A percentile compares a stretch with the other conserved stretches of the same genome.
These are phyloP conservation scores for Crithidia brevicula DNA, from an alignment of 208 protist genomes.

Conservation along the genomic window DNA sequence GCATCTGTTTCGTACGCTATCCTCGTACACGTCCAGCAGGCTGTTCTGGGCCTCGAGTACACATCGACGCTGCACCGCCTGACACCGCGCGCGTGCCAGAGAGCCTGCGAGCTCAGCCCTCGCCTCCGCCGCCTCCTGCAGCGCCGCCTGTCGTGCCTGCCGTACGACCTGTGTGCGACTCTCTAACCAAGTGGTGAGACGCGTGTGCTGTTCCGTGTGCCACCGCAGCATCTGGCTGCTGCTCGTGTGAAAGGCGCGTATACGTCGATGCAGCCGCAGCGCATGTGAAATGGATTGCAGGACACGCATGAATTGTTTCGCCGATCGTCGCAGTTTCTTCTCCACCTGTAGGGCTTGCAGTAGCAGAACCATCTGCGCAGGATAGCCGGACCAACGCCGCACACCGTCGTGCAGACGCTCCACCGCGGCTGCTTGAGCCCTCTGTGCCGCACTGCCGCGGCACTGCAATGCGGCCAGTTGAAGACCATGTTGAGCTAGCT, in stretches of 20 bases:
- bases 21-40: conserved; percentile 3
- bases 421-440: conserved; percentile 20
- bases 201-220: not conserved
- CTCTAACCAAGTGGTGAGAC: no score
- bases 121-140: not conserved
- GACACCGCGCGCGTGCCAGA: not conserved
- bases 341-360: conserved; percentile 59
- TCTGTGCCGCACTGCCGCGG: conserved; percentile 24
- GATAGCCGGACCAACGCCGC: conserved; percentile 48
- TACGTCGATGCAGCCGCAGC: conserved; percentile 8
- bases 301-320: not conserved
- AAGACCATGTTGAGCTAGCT: conserved; percentile 54
- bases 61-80: not conserved
- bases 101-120: not conserved
- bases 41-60: not conserved
- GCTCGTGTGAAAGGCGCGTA: not conserved
- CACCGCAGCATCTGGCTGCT: not conserved
- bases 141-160: conserved; percentile 1
- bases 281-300: not conserved
- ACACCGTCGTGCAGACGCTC: conserved; percentile 38
- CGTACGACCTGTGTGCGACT: not conserved
- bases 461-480: conserved; percentile 55
- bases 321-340: conserved; percentile 12
- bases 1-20: not conserved
- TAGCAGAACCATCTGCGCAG: conserved; percentile 41